Conservation (phyloP, 768 basidiomycete species). For the Macrolepiota fuliginosa region DNA sequence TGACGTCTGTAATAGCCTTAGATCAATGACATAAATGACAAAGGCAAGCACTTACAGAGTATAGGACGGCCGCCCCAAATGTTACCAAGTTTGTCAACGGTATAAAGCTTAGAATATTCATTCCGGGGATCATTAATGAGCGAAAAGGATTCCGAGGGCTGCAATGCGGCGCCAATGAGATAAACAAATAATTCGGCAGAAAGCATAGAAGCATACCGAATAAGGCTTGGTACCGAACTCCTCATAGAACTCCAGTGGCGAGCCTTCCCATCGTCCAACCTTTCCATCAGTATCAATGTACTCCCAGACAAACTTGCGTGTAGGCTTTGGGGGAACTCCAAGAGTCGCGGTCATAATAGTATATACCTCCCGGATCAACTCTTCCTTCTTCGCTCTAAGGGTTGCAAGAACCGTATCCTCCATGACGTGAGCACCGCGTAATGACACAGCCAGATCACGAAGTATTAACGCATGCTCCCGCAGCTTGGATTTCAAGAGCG, state of each 20-base stretch:
- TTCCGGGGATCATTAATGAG: conserved; percentile 96
- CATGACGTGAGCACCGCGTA: conserved; percentile 47
- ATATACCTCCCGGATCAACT: conserved; percentile 81
- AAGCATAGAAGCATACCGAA: conserved; percentile 36
- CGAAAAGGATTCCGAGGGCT: conserved; percentile 82
- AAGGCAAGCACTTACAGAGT: conserved; percentile 55
- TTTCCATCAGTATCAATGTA: conserved; percentile 83
- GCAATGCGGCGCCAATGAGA: conserved; percentile 2
- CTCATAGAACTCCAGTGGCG: conserved; percentile 78
- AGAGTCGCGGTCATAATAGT: conserved; percentile 81
- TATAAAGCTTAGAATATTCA: conserved; percentile 77
- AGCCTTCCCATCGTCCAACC: conserved; percentile 72
- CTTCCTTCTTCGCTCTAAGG: conserved; percentile 82
- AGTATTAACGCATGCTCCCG: conserved; percentile 88
- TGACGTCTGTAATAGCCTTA: conserved; percentile 63
- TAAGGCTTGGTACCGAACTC: conserved; percentile 57
- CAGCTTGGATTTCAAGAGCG: conserved; percentile 84
- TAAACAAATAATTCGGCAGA: conserved; percentile 1
- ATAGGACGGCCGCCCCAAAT: conserved; percentile 86
- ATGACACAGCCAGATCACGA: conserved; percentile 55
- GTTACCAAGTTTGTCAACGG: conserved; percentile 91
- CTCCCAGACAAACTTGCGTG: conserved; percentile 80
- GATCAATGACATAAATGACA: background rate
- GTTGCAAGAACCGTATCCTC: conserved; percentile 45
- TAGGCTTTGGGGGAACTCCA: conserved; percentile 79